Percentiles rank a stretch among this genome's conserved stretches.
These are phyloP conservation scores for Lyophyllum semitale DNA, from an alignment of 768 basidiomycete species.

Conservation along the genomic window DNA sequence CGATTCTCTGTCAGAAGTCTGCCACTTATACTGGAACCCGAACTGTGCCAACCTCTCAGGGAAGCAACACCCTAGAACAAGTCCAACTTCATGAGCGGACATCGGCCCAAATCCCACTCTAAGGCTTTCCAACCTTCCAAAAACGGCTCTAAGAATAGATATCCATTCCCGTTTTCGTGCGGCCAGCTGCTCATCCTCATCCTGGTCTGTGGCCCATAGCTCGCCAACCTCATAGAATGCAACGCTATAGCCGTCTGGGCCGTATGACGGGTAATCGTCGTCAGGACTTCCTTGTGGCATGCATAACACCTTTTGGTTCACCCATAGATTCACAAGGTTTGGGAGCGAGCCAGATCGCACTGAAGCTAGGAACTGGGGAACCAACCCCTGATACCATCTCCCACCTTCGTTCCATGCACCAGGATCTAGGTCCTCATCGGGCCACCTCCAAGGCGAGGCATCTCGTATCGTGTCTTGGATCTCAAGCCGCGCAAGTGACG, in stretches of 20 bases:
- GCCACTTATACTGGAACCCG: constrained; percentile 19
- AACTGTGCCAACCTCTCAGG: constrained; percentile 13
- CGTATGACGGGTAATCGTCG: not conserved
- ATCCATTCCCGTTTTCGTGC: constrained; percentile 12
- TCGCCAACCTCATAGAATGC: not conserved
- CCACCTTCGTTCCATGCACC: not conserved
- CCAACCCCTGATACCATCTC: constrained; percentile 17
- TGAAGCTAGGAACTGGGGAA: constrained; percentile 15
- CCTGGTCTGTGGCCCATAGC: constrained; percentile 1
- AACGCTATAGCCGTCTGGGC: no score
- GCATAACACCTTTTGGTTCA: constrained; percentile 17
- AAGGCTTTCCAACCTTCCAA: constrained; percentile 16
- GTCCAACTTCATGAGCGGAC: not conserved
- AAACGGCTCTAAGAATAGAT: not conserved
- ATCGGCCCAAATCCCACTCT: constrained; percentile 16
- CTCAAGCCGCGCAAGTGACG: constrained; percentile 14
- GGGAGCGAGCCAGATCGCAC: constrained; percentile 5
- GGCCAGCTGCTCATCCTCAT: not conserved
- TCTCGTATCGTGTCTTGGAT: constrained; percentile 13
- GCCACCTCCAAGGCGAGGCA: constrained; percentile 13
- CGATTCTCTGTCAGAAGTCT: constrained; percentile 4
- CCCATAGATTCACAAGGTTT: constrained; percentile 20
- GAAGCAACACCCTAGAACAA: constrained; percentile 12
- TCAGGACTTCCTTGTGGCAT: not conserved
- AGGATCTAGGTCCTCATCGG: not conserved